These are phyloP conservation scores for Zoysia japonica DNA, from an alignment of 176 grass and related monocot genomes.

Conservation along the genomic window DNA sequence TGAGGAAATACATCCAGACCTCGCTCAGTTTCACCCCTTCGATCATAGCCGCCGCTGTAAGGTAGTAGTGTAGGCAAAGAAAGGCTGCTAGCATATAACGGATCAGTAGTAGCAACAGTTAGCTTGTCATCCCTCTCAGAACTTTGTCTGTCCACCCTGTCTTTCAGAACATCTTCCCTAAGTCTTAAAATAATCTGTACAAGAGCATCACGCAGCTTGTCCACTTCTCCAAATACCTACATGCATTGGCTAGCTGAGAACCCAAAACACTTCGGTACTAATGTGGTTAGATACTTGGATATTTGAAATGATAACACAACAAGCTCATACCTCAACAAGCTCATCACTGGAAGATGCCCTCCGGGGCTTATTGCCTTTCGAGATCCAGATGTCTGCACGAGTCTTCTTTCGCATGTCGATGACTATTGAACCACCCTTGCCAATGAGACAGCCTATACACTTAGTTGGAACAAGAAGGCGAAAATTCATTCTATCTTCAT, in stretches of 20 bases:
- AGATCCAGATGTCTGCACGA: constrained; percentile 82
- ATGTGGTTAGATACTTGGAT: neutral
- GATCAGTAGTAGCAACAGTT: constrained; percentile 47
- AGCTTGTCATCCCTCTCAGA: constrained; percentile 63
- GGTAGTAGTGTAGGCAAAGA: constrained; percentile 63
- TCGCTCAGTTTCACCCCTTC: constrained; percentile 65
- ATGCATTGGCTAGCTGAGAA: constrained; percentile 7
- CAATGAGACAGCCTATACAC: constrained; percentile 93
- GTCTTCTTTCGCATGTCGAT: constrained; percentile 91
- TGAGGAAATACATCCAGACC: constrained; percentile 52
- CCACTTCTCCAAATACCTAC: constrained; percentile 85
- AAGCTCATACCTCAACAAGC: constrained; percentile 73
- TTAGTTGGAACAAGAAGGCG: constrained; percentile 82
- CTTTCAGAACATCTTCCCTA: constrained; percentile 89
- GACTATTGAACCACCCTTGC: constrained; percentile 88
- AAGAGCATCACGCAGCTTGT: constrained; percentile 83
- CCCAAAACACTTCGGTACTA: neutral
- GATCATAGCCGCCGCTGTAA: constrained; percentile 62
- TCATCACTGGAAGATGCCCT: constrained; percentile 73
- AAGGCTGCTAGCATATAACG: constrained; percentile 56
- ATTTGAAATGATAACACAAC: constrained; percentile 25
- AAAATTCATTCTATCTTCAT: constrained; percentile 62
- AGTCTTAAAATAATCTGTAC: constrained; percentile 90
- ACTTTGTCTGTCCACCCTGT: constrained; percentile 71
- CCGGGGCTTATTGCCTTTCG: constrained; percentile 79